Percentiles rank a stretch among this genome's conserved stretches.
Conservation (phyloP, 176 grass and related monocot genomes). For the Raddia distichophylla region DNA sequence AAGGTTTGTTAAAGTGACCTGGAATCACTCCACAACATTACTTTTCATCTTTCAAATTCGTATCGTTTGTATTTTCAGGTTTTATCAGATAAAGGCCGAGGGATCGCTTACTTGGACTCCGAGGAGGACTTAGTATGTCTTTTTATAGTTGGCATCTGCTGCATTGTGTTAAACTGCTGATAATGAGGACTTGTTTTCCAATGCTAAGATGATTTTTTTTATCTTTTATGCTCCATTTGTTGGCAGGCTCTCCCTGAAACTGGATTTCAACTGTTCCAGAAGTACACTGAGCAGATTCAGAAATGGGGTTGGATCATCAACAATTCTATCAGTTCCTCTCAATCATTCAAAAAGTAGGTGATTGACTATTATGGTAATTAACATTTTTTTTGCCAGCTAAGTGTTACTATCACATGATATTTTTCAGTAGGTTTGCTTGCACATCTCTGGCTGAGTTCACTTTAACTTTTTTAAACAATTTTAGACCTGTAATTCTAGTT, state of each 20-base stretch:
- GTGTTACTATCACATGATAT: not conserved
- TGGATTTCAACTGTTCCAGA: slow-evolving; percentile 84
- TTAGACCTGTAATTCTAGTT: slow-evolving; percentile 7
- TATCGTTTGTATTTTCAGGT: slow-evolving; percentile 54
- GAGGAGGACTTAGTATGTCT: slow-evolving; percentile 81
- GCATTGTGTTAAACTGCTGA: slow-evolving; percentile 11
- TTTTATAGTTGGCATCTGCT: slow-evolving; percentile 32
- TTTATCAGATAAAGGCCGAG: slow-evolving; percentile 68
- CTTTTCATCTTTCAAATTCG: slow-evolving; percentile 22
- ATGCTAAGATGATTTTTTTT: slow-evolving; percentile 17
- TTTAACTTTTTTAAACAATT: not conserved
- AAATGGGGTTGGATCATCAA: slow-evolving; percentile 92
- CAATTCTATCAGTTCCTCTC: slow-evolving; percentile 52
- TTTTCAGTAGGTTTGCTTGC: not conserved
- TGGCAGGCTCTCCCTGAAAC: slow-evolving; percentile 83
- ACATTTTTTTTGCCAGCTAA: not conserved
- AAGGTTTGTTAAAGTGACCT: slow-evolving; percentile 63
- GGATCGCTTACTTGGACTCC: slow-evolving; percentile 65
- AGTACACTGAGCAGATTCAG: slow-evolving; percentile 78
- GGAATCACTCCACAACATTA: slow-evolving; percentile 28
- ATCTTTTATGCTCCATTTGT: slow-evolving; percentile 23
- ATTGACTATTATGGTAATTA: slow-evolving; percentile 13
- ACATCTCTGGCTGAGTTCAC: slow-evolving; percentile 12
- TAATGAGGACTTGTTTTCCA: not conserved
- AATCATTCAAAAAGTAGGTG: slow-evolving; percentile 79